These are phyloP conservation scores for Hysterium pulicare DNA, from an alignment of 2,329 filamentous ascomycete genomes.

Conservation along the genomic window DNA sequence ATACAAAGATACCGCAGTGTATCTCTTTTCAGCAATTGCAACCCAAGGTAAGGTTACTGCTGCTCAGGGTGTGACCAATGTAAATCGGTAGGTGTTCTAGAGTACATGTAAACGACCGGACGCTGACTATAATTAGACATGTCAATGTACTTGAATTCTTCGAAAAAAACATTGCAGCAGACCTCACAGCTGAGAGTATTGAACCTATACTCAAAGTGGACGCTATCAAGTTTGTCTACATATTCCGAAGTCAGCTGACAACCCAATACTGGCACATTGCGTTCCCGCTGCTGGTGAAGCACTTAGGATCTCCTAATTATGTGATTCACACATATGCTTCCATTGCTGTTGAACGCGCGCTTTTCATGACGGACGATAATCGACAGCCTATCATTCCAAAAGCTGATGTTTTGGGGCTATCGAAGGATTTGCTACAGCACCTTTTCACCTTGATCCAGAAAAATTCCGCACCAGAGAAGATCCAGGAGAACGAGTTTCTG, in stretches of 20 bases:
- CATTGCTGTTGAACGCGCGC: slow-evolving; percentile 89
- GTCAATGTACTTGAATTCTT: slow-evolving; percentile 95
- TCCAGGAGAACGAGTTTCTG: slow-evolving; percentile 97
- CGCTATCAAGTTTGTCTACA: slow-evolving; percentile 96
- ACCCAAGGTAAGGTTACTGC: slow-evolving; percentile 86
- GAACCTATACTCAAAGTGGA: slow-evolving; percentile 93
- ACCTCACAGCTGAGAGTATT: slow-evolving; percentile 69
- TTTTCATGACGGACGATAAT: slow-evolving; percentile 75
- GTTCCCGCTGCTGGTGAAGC: slow-evolving; percentile 85
- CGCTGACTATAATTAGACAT: slow-evolving; percentile 28
- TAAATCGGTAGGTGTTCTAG: slow-evolving; percentile 57
- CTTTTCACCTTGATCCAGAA: slow-evolving; percentile 89
- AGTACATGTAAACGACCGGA: slow-evolving; percentile 9
- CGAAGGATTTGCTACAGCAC: slow-evolving; percentile 83
- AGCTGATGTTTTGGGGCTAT: slow-evolving; percentile 72
- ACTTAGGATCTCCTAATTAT: slow-evolving; percentile 85
- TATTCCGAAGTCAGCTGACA: slow-evolving; percentile 90
- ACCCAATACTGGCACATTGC: slow-evolving; percentile 89
- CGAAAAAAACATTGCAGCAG: slow-evolving; percentile 84
- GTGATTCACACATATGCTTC: slow-evolving; percentile 97
- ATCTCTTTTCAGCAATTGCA: slow-evolving; percentile 90
- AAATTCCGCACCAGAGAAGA: slow-evolving; percentile 79
- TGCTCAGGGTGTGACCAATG: slow-evolving; percentile 83
- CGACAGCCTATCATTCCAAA: slow-evolving; percentile 77
- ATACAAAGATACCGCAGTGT: slow-evolving; percentile 96